These are phyloP conservation scores for Sporisorium scitamineum DNA, from an alignment of 1,284 basidiomycete species.

Conservation along the genomic window DNA sequence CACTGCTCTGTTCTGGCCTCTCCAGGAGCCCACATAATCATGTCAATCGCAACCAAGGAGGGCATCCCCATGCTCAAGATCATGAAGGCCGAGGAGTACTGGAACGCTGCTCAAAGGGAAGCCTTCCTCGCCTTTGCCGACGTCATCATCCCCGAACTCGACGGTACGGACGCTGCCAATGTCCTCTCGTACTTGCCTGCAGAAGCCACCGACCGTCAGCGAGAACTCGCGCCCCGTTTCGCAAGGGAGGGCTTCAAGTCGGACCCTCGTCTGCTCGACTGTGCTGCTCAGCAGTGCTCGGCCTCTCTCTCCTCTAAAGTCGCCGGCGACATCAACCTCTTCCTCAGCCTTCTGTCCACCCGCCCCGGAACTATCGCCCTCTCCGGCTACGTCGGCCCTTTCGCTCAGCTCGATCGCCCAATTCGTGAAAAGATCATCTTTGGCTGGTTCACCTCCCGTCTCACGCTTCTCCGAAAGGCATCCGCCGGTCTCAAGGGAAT, in stretches of 20 bases:
- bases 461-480: constrained; percentile 62
- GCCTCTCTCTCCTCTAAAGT: constrained; percentile 54
- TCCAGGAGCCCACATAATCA: constrained; percentile 1
- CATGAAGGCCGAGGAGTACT: constrained; percentile 50
- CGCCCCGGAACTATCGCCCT: constrained; percentile 61
- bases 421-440: constrained; percentile 48
- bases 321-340: constrained; percentile 52
- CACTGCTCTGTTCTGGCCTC: too few relatives aligned
- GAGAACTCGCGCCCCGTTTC: constrained; percentile 53
- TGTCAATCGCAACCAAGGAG: constrained; percentile 26
- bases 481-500: constrained; percentile 61
- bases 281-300: constrained; percentile 54
- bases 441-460: constrained; percentile 55
- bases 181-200: constrained; percentile 57
- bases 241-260: constrained; percentile 58
- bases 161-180: constrained; percentile 54
- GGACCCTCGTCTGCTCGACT: constrained; percentile 55
- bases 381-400: constrained; percentile 62
- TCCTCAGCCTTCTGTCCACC: constrained; percentile 60
- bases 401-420: constrained; percentile 49
- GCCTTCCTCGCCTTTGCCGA: constrained; percentile 64
- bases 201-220: constrained; percentile 54
- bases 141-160: constrained; percentile 59
- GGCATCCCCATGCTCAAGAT: constrained; percentile 41
- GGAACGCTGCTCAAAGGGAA: constrained; percentile 45